Evolutionary conservation across 495 filamentous ascomycete genomes (phyloP).

Genomic region (Penicillium ucsense): DNA sequence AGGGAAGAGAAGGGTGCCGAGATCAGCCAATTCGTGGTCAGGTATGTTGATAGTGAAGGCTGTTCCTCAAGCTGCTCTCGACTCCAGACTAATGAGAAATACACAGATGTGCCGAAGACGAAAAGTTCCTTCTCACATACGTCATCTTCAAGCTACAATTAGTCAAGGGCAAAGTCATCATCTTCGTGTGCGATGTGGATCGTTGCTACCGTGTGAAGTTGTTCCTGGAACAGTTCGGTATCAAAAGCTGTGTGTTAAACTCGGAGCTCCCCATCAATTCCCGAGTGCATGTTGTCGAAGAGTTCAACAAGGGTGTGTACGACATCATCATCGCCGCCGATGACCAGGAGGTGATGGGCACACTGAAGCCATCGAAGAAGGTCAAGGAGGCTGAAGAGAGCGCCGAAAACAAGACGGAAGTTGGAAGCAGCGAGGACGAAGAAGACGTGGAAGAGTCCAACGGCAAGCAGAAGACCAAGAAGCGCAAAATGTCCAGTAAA

Average conservation of each 20-base stretch:
- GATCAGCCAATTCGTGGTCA: constrained; percentile 80
- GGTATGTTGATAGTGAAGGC: constrained; percentile 22
- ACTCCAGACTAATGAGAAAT: constrained; percentile 2
- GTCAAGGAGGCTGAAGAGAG: constrained; percentile 15
- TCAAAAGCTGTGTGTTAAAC: constrained; percentile 89
- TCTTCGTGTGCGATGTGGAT: constrained; percentile 91
- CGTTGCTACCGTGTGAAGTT: constrained; percentile 90
- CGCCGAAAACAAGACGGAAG: constrained; percentile 17
- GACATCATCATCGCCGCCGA: constrained; percentile 96
- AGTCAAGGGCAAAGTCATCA: constrained; percentile 87
- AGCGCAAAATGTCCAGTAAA: constrained; percentile 46
- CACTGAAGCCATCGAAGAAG: constrained; percentile 33
- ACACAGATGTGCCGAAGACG: constrained; percentile 76
- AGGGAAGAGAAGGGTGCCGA: constrained; percentile 60
- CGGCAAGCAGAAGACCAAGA: constrained; percentile 39
- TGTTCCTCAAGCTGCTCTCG: background rate
- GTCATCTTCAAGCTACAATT: constrained; percentile 92
- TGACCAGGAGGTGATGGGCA: constrained; percentile 74
- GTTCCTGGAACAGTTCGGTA: constrained; percentile 93
- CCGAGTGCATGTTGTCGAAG: constrained; percentile 85
- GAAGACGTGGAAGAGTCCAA: constrained; percentile 14
- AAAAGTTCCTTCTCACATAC: constrained; percentile 90
- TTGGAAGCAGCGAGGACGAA: constrained; percentile 27
- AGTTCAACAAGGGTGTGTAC: constrained; percentile 94
- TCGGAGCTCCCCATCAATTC: constrained; percentile 91